phyloP scores from a whole-genome alignment of 371 early-diverging fungal species.

The Saksenaea oblongispora region DNA sequence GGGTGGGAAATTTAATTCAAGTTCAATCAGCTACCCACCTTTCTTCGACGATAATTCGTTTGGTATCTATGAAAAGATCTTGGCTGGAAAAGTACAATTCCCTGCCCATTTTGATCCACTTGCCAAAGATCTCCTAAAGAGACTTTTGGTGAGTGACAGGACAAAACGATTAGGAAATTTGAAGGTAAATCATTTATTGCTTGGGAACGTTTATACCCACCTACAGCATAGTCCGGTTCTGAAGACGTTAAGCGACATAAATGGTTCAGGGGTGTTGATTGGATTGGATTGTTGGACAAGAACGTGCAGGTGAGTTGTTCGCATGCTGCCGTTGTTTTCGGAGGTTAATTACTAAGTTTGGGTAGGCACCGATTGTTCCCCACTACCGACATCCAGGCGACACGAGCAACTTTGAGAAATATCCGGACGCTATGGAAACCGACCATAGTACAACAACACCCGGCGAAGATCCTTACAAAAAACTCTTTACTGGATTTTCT shows the following conservation, averaged over 20 bases:
- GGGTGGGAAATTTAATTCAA: background rate
- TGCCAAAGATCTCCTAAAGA: conserved; percentile 92
- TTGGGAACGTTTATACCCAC: background rate
- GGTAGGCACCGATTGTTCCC: conserved; percentile 50
- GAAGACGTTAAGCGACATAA: conserved; percentile 86
- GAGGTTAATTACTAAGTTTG: background rate
- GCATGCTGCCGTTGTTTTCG: background rate
- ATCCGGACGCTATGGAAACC: conserved; percentile 22
- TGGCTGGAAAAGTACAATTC: conserved; percentile 85
- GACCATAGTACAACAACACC: background rate
- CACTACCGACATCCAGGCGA: conserved; percentile 51
- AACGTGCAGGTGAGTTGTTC: conserved; percentile 52
- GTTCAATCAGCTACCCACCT: conserved; percentile 74
- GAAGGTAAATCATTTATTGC: conserved; percentile 55
- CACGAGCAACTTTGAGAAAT: conserved; percentile 56
- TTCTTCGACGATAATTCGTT: conserved; percentile 95
- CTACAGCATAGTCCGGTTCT: conserved; percentile 45
- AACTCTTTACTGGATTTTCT: background rate
- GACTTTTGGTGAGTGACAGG: conserved; percentile 87
- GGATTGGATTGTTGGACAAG: conserved; percentile 75
- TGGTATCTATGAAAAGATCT: conserved; percentile 93
- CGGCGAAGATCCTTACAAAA: background rate
- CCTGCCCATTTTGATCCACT: conserved; percentile 89
- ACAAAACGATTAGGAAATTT: conserved; percentile 93
- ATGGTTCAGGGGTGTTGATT: conserved; percentile 88